Percentiles rank a stretch among this genome's conserved stretches.
Evolutionary conservation across 2,329 filamentous ascomycete genomes (phyloP).

Genomic region (Aspergillus sp.): DNA sequence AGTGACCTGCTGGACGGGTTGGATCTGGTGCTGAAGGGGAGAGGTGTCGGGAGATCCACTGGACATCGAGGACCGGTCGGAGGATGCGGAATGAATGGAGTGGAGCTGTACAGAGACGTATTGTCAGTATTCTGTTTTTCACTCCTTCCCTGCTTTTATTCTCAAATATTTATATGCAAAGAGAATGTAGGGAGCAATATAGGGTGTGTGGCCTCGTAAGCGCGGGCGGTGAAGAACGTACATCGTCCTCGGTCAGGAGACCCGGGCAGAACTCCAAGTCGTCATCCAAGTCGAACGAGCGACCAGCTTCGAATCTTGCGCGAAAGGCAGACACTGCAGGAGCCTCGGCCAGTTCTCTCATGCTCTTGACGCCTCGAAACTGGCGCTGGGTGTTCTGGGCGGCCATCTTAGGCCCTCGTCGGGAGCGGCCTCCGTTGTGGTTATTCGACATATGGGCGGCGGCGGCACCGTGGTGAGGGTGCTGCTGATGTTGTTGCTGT

Average conservation of each 20-base stretch:
- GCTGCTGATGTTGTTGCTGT: slow-evolving; percentile 35
- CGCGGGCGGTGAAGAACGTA: slow-evolving; percentile 41
- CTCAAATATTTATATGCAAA: not conserved
- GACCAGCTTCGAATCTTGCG: slow-evolving; percentile 77
- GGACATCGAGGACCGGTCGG: slow-evolving; percentile 88
- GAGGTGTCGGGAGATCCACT: slow-evolving; percentile 90
- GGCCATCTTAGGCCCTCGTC: slow-evolving; percentile 71
- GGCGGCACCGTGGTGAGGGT: slow-evolving; percentile 38
- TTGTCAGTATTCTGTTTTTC: slow-evolving; percentile 11
- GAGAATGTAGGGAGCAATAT: not conserved
- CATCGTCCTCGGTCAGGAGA: slow-evolving; percentile 86
- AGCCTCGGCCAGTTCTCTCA: slow-evolving; percentile 79
- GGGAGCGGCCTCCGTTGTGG: slow-evolving; percentile 76
- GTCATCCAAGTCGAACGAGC: slow-evolving; percentile 92
- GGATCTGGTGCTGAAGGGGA: slow-evolving; percentile 74
- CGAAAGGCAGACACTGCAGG: slow-evolving; percentile 70
- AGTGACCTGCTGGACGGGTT: slow-evolving; percentile 64
- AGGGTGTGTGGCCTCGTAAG: not conserved
- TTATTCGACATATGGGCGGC: slow-evolving; percentile 56
- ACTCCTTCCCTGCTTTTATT: not conserved
- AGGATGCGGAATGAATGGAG: slow-evolving; percentile 80
- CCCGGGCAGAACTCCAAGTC: slow-evolving; percentile 93
- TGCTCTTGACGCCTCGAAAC: slow-evolving; percentile 73
- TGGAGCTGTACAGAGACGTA: slow-evolving; percentile 54
- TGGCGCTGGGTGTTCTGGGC: slow-evolving; percentile 79